phyloP scores from a whole-genome alignment of 2,329 filamentous ascomycete species.

The Tolypocladium amazonense region DNA sequence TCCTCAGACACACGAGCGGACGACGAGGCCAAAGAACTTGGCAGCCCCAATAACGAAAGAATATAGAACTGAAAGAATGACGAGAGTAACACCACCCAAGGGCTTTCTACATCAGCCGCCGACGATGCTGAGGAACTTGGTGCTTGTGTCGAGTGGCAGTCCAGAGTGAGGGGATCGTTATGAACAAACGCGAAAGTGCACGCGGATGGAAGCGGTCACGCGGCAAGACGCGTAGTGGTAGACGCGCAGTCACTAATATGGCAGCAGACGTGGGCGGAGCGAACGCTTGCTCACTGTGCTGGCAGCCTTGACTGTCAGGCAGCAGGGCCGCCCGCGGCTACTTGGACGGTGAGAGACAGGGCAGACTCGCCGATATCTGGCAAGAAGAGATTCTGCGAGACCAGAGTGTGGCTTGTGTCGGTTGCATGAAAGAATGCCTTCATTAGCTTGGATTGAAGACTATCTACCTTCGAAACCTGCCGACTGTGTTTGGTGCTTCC shows the following conservation, averaged over 20 bases:
- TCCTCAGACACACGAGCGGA: constrained; percentile 24
- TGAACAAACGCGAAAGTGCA: neutral
- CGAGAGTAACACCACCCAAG: neutral
- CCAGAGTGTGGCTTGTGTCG: neutral
- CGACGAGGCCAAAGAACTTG: neutral
- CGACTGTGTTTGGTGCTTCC: neutral
- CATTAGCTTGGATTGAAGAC: neutral
- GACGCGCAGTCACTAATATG: neutral
- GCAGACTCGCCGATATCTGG: neutral
- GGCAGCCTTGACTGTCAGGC: neutral
- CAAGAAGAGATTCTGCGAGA: neutral
- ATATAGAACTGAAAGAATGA: neutral
- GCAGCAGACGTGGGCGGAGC: neutral
- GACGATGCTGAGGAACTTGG: neutral
- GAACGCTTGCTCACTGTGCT: neutral
- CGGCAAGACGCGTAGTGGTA: constrained; percentile 1
- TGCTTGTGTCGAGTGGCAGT: neutral
- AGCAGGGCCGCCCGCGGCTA: neutral
- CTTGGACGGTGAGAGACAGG: neutral
- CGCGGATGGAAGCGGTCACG: neutral
- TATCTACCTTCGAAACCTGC: neutral
- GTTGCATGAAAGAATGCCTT: neutral
- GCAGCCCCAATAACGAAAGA: neutral
- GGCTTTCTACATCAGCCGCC: neutral
- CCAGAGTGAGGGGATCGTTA: neutral